Percentiles rank a stretch among this genome's conserved stretches.
These are phyloP conservation scores for Ophiostoma sp. DNA, from an alignment of 2,329 filamentous ascomycete species.

Conservation along the genomic window DNA sequence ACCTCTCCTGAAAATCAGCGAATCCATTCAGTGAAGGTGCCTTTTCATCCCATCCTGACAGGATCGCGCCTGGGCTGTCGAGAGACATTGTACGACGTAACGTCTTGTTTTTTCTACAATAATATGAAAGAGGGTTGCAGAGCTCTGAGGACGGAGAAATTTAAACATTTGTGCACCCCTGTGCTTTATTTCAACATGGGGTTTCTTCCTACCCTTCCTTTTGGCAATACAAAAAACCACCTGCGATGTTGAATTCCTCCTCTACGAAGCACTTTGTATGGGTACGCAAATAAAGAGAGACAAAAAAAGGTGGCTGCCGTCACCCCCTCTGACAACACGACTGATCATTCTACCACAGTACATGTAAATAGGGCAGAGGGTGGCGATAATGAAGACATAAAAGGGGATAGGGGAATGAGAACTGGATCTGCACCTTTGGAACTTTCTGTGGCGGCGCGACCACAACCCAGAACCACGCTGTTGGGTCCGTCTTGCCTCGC, in stretches of 20 bases:
- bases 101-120: background rate
- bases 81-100: background rate
- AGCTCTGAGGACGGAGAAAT: too few relatives aligned
- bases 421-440: background rate
- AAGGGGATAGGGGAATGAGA: background rate
- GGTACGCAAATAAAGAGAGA: background rate
- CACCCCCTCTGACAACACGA: background rate
- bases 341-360: too few relatives aligned
- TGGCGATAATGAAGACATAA: background rate
- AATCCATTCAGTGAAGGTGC: background rate
- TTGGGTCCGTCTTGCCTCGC: conserved; percentile 23
- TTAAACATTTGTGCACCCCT: background rate
- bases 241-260: too few relatives aligned
- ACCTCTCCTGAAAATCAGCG: conserved; percentile 8
- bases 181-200: background rate
- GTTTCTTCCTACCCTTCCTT: background rate
- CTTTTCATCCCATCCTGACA: background rate
- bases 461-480: conserved; percentile 24
- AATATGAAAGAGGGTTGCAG: background rate
- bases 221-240: too few relatives aligned
- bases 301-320: background rate
- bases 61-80: background rate
- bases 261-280: too few relatives aligned
- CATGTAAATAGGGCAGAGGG: background rate
- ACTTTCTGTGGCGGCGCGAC: background rate